These are phyloP conservation scores for Murraya koenigii DNA, from an alignment of 345 rosid species.

Conservation along the genomic window DNA sequence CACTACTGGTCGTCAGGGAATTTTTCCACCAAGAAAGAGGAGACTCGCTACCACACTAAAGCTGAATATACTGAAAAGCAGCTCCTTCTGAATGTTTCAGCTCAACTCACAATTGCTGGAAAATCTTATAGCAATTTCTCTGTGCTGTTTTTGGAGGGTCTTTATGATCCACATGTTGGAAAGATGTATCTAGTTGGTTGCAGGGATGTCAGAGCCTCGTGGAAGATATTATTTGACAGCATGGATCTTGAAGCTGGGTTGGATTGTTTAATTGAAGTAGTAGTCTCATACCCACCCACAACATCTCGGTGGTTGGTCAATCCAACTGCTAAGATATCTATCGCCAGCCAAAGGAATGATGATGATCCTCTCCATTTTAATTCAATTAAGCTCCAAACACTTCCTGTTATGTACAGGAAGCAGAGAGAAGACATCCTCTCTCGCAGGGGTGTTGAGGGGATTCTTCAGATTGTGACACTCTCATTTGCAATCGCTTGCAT, in stretches of 20 bases:
- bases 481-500: constrained; percentile 71
- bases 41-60: constrained; percentile 47
- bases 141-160: constrained; percentile 69
- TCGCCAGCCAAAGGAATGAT: constrained; percentile 60
- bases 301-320: constrained; percentile 71
- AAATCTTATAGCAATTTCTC: constrained; percentile 56
- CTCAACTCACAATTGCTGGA: constrained; percentile 53
- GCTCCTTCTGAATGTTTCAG: constrained; percentile 78
- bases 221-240: constrained; percentile 66
- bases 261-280: constrained; percentile 64
- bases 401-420: constrained; percentile 65
- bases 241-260: constrained; percentile 83
- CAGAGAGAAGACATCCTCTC: constrained; percentile 86
- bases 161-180: constrained; percentile 70
- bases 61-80: constrained; percentile 70
- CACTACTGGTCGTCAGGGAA: constrained; percentile 50
- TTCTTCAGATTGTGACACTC: constrained; percentile 65
- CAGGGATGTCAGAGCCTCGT: constrained; percentile 82
- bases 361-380: constrained; percentile 76
- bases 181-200: constrained; percentile 86
- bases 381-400: constrained; percentile 52
- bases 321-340: constrained; percentile 68
- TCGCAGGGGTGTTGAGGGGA: constrained; percentile 70
- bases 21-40: constrained; percentile 26
- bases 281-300: constrained; percentile 79